Percentiles rank a stretch among this genome's conserved stretches.
Evolutionary conservation across 2,329 filamentous ascomycete species (phyloP).

Genomic region (Lizonia empirigonia): DNA sequence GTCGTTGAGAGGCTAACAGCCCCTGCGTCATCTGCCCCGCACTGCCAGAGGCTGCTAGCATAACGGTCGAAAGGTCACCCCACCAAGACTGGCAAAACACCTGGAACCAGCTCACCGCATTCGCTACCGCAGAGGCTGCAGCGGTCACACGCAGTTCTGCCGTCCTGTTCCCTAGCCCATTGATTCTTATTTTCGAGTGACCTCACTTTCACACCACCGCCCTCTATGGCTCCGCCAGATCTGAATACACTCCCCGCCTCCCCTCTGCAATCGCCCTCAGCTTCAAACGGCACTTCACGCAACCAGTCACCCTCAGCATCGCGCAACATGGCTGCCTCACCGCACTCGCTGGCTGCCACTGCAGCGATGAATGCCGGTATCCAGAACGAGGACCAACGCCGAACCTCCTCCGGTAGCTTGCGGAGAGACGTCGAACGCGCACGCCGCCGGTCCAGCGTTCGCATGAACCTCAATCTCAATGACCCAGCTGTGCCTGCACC

Average conservation of each 20-base stretch:
- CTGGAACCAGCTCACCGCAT: conserved; percentile 14
- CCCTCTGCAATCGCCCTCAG: conserved; percentile 46
- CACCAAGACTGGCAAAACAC: conserved; percentile 6
- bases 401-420: conserved; percentile 58
- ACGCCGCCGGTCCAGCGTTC: conserved; percentile 69
- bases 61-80: conserved; percentile 1
- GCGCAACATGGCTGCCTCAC: conserved; percentile 61
- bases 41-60: background rate
- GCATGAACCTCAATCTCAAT: conserved; percentile 76
- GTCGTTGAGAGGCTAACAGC: background rate
- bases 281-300: conserved; percentile 28
- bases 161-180: background rate
- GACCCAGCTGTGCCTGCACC: conserved; percentile 70
- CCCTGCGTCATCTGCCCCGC: conserved; percentile 7
- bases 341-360: conserved; percentile 74
- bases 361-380: conserved; percentile 79
- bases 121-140: background rate
- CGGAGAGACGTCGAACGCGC: conserved; percentile 49
- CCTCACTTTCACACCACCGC: conserved; percentile 20
- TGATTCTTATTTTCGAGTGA: background rate
- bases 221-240: conserved; percentile 58
- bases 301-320: conserved; percentile 45
- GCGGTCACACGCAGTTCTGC: conserved; percentile 10
- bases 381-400: conserved; percentile 61
- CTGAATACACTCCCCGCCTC: conserved; percentile 65